A percentile compares a stretch with the other conserved stretches of the same genome.
Evolutionary conservation across 441 rosid genomes (phyloP).

Genomic region (Syzygium malaccense): DNA sequence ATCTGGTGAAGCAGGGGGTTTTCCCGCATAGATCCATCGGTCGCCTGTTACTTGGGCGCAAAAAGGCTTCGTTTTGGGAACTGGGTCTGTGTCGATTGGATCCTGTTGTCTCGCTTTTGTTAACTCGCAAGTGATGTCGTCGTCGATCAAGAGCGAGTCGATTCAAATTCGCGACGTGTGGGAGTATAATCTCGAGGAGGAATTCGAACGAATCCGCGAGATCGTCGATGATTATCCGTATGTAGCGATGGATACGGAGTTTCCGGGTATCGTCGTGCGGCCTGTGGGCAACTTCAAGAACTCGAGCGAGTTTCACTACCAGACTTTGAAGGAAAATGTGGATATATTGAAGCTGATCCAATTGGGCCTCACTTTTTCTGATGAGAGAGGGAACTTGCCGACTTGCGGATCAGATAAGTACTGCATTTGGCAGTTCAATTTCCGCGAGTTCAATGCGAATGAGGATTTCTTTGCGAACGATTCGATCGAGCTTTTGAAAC

Average conservation of each 20-base stretch:
- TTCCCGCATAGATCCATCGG: not conserved
- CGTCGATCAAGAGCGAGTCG: not conserved
- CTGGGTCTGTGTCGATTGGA: not conserved
- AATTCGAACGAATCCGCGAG: not conserved
- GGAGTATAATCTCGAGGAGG: not conserved
- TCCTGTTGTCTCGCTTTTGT: not conserved
- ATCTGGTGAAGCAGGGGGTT: not conserved
- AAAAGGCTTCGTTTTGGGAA: not conserved
- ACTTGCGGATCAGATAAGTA: not conserved
- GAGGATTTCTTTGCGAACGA: not conserved
- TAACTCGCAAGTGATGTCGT: not conserved
- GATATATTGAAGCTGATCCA: not conserved
- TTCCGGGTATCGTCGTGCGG: not conserved
- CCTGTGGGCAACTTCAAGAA: not conserved
- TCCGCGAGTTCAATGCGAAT: not conserved
- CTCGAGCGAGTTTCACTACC: not conserved
- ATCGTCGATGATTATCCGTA: not conserved
- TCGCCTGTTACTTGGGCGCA: not conserved
- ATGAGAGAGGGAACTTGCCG: not conserved
- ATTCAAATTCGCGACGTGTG: not conserved
- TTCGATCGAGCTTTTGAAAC: constrained; percentile 1
- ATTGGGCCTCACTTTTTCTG: not conserved
- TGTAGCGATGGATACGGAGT: not conserved
- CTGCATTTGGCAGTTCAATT: constrained; percentile 10
- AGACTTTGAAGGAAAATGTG: not conserved